phyloP scores from a whole-genome alignment of 306 rosid genomes.

The Gillenia trifoliata region DNA sequence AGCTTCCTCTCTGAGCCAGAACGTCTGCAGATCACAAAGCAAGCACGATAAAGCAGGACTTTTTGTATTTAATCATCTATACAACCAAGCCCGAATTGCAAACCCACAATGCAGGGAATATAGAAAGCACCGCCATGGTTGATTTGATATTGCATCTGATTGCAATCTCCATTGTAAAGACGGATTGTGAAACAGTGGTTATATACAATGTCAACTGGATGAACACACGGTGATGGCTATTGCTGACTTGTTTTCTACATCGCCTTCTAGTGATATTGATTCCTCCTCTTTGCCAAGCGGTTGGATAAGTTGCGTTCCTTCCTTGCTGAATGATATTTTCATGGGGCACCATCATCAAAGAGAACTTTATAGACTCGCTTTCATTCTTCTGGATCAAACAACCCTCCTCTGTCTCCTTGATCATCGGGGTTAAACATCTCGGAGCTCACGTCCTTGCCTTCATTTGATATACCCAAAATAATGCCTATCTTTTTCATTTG shows the following conservation, averaged over 20 bases:
- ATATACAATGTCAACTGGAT: slow-evolving; percentile 69
- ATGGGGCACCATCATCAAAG: slow-evolving; percentile 61
- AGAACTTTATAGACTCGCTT: slow-evolving; percentile 76
- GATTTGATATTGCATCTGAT: slow-evolving; percentile 62
- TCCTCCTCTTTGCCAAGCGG: slow-evolving; percentile 34
- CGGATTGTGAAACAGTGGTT: slow-evolving; percentile 80
- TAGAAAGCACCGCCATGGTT: slow-evolving; percentile 49
- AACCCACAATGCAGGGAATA: slow-evolving; percentile 57
- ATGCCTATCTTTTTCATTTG: slow-evolving; percentile 52
- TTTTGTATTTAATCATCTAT: slow-evolving; percentile 50
- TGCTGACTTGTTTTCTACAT: slow-evolving; percentile 47
- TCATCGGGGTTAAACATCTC: slow-evolving; percentile 35
- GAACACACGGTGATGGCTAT: slow-evolving; percentile 74
- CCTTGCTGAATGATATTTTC: slow-evolving; percentile 55
- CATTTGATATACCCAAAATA: slow-evolving; percentile 41
- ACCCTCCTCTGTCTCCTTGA: slow-evolving; percentile 46
- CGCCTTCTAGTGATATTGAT: slow-evolving; percentile 13
- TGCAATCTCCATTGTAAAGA: slow-evolving; percentile 86
- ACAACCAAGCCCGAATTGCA: slow-evolving; percentile 57
- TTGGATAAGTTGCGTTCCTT: slow-evolving; percentile 80
- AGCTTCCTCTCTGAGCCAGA: slow-evolving; percentile 48
- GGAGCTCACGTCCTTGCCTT: slow-evolving; percentile 21
- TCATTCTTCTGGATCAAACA: slow-evolving; percentile 87
- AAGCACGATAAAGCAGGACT: slow-evolving; percentile 53
- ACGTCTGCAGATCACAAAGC: slow-evolving; percentile 55